Percentiles rank a stretch among this genome's conserved stretches.
Evolutionary conservation across 192 early-diverging fungal species (phyloP).

Genomic region (Coemansia sp.): DNA sequence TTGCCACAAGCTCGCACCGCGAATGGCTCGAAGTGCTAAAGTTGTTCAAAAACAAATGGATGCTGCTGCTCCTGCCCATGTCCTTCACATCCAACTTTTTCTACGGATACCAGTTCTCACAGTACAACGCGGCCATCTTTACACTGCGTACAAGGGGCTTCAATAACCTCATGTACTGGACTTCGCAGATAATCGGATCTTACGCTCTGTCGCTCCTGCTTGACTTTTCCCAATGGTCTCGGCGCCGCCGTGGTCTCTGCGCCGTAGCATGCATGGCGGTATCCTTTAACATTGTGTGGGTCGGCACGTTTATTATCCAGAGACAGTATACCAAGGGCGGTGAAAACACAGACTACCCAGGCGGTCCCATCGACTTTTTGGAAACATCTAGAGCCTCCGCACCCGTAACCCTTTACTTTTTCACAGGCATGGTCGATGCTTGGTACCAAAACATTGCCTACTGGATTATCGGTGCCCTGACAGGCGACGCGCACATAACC

Average conservation of each 20-base stretch:
- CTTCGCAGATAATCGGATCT: slow-evolving; percentile 71
- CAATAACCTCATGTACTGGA: slow-evolving; percentile 80
- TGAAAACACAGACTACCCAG: slow-evolving; percentile 26
- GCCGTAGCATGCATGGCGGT: slow-evolving; percentile 48
- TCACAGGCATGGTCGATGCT: slow-evolving; percentile 75
- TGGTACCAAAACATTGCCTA: slow-evolving; percentile 78
- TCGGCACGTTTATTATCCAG: slow-evolving; percentile 61
- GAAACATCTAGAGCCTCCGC: slow-evolving; percentile 55
- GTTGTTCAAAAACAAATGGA: slow-evolving; percentile 66
- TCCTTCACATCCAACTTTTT: slow-evolving; percentile 78
- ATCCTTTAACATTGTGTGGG: slow-evolving; percentile 60
- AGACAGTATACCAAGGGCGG: slow-evolving; percentile 48
- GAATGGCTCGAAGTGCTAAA: slow-evolving; percentile 60
- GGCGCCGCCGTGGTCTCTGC: slow-evolving; percentile 62
- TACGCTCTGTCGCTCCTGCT: slow-evolving; percentile 63
- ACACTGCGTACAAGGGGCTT: slow-evolving; percentile 68
- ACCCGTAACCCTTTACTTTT: slow-evolving; percentile 65
- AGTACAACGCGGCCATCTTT: slow-evolving; percentile 63
- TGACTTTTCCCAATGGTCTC: slow-evolving; percentile 58
- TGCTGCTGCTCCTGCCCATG: slow-evolving; percentile 71
- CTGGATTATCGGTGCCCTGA: slow-evolving; percentile 83
- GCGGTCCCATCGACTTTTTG: slow-evolving; percentile 37
- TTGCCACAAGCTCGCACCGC: slow-evolving; percentile 58
- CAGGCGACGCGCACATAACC: slow-evolving; percentile 71
- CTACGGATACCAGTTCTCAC: slow-evolving; percentile 72